These are phyloP conservation scores for Candida hungchunana DNA, from an alignment of 805 yeast genomes.

Conservation along the genomic window DNA sequence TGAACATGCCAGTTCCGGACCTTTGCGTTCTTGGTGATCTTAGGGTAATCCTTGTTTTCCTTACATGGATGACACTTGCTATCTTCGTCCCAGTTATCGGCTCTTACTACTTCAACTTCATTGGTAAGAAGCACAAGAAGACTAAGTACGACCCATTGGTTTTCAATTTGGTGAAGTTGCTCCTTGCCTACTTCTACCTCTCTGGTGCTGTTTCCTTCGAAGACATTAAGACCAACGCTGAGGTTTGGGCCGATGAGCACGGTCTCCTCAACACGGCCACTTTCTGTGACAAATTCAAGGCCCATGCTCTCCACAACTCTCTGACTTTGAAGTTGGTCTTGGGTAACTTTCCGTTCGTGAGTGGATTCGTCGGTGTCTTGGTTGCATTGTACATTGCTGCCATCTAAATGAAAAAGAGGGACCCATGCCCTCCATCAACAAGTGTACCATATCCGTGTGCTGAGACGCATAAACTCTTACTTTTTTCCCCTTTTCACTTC, in stretches of 20 bases:
- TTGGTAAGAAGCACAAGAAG: slow-evolving; percentile 28
- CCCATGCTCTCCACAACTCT: slow-evolving; percentile 24
- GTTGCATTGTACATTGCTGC: slow-evolving; percentile 32
- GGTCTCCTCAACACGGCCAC: slow-evolving; percentile 20
- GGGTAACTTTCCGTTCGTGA: slow-evolving; percentile 32
- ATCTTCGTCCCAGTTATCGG: slow-evolving; percentile 23
- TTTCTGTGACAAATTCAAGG: slow-evolving; percentile 13
- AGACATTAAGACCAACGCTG: slow-evolving; percentile 26
- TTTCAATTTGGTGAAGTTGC: slow-evolving; percentile 44
- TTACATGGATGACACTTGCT: slow-evolving; percentile 24
- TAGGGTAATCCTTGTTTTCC: slow-evolving; percentile 18
- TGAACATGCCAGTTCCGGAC: slow-evolving; percentile 18
- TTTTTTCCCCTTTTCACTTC: too few species aligned
- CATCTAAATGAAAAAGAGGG: slow-evolving; percentile 8
- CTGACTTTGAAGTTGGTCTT: slow-evolving; percentile 27
- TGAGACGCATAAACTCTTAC: too few species aligned
- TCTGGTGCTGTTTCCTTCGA: slow-evolving; percentile 25
- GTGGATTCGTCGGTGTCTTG: slow-evolving; percentile 26
- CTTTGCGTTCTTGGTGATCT: slow-evolving; percentile 17
- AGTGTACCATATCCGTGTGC: too few species aligned
- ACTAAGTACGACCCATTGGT: slow-evolving; percentile 49
- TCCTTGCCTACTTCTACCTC: slow-evolving; percentile 36
- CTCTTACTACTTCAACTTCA: slow-evolving; percentile 29
- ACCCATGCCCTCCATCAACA: too few species aligned
- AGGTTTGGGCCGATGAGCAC: slow-evolving; percentile 27